phyloP scores from a whole-genome alignment of 78 protist genomes.

The Cyanophora paradoxa region DNA sequence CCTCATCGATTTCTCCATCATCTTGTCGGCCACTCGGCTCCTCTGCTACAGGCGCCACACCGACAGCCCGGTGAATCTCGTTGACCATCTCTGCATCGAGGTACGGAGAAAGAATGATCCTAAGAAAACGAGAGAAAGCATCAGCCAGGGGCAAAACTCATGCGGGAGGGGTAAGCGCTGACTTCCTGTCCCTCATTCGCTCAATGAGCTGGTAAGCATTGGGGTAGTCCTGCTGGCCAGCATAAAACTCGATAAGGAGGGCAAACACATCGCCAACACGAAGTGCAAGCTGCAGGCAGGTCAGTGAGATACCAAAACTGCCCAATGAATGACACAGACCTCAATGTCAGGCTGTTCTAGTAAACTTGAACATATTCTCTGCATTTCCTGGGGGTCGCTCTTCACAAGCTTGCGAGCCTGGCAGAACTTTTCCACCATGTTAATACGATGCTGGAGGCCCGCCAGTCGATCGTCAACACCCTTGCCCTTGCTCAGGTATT shows the following conservation, averaged over 20 bases:
- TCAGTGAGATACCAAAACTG: neutral
- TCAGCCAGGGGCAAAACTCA: neutral
- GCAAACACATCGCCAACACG: conserved; percentile 63
- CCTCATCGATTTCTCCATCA: neutral
- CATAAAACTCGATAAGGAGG: conserved; percentile 20
- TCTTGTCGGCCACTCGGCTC: neutral
- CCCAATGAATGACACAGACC: neutral
- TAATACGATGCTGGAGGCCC: conserved; percentile 2
- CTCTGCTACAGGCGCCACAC: neutral
- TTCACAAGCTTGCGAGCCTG: conserved; percentile 17
- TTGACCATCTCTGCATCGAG: conserved; percentile 1
- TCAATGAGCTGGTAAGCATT: conserved; percentile 2
- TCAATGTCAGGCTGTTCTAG: conserved; percentile 21
- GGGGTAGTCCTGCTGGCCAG: neutral
- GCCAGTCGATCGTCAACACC: neutral
- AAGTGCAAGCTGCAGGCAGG: conserved; percentile 14
- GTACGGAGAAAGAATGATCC: conserved; percentile 1
- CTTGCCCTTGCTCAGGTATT: conserved; percentile 24
- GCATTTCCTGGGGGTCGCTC: conserved; percentile 43
- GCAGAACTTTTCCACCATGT: conserved; percentile 40
- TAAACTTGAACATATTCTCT: neutral
- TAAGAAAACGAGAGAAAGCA: neutral
- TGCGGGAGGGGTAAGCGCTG: neutral
- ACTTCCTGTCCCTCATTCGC: neutral
- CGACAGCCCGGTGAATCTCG: neutral